These are phyloP conservation scores for Bolboschoenus planiculmis DNA, from an alignment of 176 grass and related monocot species.

Conservation along the genomic window DNA sequence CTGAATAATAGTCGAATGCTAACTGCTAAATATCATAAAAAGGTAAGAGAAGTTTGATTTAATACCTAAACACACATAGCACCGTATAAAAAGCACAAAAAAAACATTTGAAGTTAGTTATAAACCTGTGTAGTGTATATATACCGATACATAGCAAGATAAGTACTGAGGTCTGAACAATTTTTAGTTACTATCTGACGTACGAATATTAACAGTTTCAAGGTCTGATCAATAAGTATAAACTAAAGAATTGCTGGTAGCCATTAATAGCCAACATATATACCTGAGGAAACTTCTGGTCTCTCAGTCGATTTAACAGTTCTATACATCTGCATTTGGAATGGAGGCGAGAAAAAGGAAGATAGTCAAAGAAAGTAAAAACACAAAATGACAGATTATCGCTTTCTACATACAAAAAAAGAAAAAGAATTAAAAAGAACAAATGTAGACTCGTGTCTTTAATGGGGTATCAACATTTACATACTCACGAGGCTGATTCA, in stretches of 20 bases:
- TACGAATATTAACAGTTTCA: neutral
- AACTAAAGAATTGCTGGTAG: neutral
- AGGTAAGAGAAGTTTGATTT: neutral
- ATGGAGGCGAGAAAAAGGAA: slow-evolving; percentile 10
- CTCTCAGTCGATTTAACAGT: slow-evolving; percentile 36
- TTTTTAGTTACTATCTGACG: neutral
- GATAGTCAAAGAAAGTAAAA: neutral
- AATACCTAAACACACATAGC: neutral
- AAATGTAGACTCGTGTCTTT: slow-evolving; percentile 9
- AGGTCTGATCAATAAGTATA: neutral
- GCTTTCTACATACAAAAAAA: neutral
- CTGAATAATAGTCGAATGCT: too few relatives aligned
- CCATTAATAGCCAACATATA: neutral
- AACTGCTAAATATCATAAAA: too few relatives aligned
- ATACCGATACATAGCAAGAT: neutral
- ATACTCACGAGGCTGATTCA: neutral
- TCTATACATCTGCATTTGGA: slow-evolving; percentile 34
- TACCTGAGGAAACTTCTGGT: slow-evolving; percentile 27
- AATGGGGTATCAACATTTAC: slow-evolving; percentile 2
- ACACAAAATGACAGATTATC: neutral
- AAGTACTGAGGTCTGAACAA: too few relatives aligned
- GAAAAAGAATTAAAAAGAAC: neutral
- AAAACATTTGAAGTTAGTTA: neutral
- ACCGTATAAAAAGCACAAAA: neutral
- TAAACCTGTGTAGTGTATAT: neutral